Evolutionary conservation across 495 filamentous ascomycete genomes (phyloP).

Genomic region (Wilcoxina mikolae): DNA sequence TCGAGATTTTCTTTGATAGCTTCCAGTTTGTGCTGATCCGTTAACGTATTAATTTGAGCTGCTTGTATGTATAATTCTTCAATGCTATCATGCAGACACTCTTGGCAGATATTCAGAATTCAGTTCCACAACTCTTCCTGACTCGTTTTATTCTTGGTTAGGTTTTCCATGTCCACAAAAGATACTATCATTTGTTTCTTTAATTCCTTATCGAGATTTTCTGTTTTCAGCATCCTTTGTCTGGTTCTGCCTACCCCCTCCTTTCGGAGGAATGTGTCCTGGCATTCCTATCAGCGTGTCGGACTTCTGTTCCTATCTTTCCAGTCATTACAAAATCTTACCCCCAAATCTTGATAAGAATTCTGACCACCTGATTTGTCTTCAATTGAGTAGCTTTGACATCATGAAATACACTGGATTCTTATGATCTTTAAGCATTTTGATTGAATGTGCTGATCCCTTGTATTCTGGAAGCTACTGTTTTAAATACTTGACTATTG

Average conservation of each 20-base stretch:
- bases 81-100: too few species aligned
- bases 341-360: slow-evolving; percentile 11
- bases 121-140: background rate
- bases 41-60: background rate
- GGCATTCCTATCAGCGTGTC: slow-evolving; percentile 10
- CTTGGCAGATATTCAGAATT: background rate
- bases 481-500: slow-evolving; percentile 17
- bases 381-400: background rate
- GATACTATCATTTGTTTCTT: background rate
- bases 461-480: slow-evolving; percentile 24
- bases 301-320: slow-evolving; percentile 7
- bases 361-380: slow-evolving; percentile 2
- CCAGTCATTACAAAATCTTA: slow-evolving; percentile 10
- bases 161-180: background rate
- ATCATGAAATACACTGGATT: slow-evolving; percentile 26
- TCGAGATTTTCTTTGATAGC: background rate
- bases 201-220: background rate
- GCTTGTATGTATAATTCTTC: too few species aligned
- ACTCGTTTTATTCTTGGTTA: background rate
- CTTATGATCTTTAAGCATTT: slow-evolving; percentile 19
- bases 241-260: background rate
- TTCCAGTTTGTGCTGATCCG: background rate
- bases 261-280: background rate
- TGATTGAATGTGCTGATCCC: slow-evolving; percentile 4
- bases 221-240: slow-evolving; percentile 3